These are phyloP conservation scores for Paratinospora sagittata DNA, from an alignment of 164 flowering plant species.

Conservation along the genomic window DNA sequence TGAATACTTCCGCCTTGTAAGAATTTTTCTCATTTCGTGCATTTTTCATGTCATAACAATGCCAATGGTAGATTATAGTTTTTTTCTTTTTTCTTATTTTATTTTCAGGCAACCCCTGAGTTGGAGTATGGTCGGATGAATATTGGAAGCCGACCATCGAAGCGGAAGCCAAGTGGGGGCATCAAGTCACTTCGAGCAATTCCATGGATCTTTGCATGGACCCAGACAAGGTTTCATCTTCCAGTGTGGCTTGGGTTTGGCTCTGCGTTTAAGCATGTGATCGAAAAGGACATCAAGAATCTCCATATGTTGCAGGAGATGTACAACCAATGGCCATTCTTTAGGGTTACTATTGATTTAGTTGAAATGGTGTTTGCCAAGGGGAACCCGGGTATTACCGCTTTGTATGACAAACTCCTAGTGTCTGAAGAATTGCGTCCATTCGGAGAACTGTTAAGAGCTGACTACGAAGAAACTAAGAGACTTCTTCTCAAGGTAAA, in stretches of 20 bases:
- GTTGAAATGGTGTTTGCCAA: constrained; percentile 99
- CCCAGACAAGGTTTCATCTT: constrained; percentile 95
- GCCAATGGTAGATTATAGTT: background rate
- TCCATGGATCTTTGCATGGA: constrained; percentile 99
- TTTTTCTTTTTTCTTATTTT: background rate
- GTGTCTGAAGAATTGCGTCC: constrained; percentile 87
- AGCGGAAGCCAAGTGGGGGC: constrained; percentile 98
- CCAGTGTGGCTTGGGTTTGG: constrained; percentile 99
- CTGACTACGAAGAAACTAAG: constrained; percentile 80
- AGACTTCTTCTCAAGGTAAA: constrained; percentile 76
- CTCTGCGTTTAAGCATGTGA: constrained; percentile 71
- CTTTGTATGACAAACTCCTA: constrained; percentile 82
- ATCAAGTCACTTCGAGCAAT: constrained; percentile 97
- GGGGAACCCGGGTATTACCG: constrained; percentile 98
- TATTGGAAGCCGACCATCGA: constrained; percentile 98
- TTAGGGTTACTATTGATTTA: constrained; percentile 91
- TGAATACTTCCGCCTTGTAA: constrained; percentile 96
- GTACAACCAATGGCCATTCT: constrained; percentile 99
- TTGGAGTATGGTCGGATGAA: constrained; percentile 98
- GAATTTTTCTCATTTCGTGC: constrained; percentile 14
- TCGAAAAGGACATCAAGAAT: constrained; percentile 67
- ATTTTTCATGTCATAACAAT: background rate
- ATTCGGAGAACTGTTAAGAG: constrained; percentile 70
- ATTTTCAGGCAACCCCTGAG: constrained; percentile 92
- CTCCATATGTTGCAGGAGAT: constrained; percentile 79